phyloP scores from a whole-genome alignment of 352 stramenopile species.

The Globisporangium perplexum region DNA sequence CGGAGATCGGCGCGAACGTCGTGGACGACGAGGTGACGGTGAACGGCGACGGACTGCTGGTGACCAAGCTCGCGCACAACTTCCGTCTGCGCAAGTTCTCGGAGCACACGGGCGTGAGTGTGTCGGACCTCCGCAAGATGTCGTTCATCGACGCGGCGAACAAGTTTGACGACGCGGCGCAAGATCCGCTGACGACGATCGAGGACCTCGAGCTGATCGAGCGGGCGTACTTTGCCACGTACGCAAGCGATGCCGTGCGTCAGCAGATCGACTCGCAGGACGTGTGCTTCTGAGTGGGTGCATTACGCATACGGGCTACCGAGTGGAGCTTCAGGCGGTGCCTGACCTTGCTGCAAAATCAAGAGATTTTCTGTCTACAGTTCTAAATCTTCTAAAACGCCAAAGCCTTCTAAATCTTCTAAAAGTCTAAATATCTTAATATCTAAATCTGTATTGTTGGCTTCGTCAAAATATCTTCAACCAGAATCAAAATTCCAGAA shows the following conservation, averaged over 20 bases:
- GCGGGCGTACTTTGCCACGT: conserved; percentile 16
- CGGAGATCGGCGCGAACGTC: conserved; percentile 47
- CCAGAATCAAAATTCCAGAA: too few species aligned
- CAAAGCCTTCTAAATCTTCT: too few species aligned
- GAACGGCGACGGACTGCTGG: conserved; percentile 23
- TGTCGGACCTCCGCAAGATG: conserved; percentile 31
- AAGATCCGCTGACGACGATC: conserved; percentile 22
- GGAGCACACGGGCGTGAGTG: conserved; percentile 36
- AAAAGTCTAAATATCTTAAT: too few species aligned
- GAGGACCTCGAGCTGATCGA: conserved; percentile 19
- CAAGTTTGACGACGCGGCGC: conserved; percentile 24
- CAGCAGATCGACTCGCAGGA: conserved; percentile 17
- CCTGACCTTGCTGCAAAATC: too few species aligned
- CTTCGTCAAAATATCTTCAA: too few species aligned
- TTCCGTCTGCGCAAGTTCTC: conserved; percentile 57
- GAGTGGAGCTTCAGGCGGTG: too few species aligned
- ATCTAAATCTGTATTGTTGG: too few species aligned
- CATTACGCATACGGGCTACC: too few species aligned
- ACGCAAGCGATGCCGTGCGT: conserved; percentile 14
- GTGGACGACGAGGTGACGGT: conserved; percentile 31
- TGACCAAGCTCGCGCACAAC: conserved; percentile 33
- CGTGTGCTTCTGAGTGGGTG: conserved; percentile 8
- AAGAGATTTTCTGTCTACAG: too few species aligned
- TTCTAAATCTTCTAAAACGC: too few species aligned
- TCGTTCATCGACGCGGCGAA: conserved; percentile 34